Evolutionary conservation across 257 asterid species (phyloP).

Genomic region (Anisodus acutangulus): DNA sequence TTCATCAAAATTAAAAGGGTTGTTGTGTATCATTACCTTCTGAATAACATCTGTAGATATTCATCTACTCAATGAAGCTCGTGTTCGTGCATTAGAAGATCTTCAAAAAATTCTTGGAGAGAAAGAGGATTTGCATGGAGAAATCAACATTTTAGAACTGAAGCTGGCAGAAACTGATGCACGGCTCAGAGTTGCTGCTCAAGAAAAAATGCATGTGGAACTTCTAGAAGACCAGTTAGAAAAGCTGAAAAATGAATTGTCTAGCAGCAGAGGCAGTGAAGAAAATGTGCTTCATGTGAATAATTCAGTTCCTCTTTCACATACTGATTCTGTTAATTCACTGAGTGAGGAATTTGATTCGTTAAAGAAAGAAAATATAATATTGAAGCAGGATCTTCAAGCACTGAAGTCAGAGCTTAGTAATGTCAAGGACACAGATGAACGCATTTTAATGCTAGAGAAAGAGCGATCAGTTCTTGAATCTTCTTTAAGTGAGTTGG

Average conservation of each 20-base stretch:
- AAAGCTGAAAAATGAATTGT: slow-evolving; percentile 62
- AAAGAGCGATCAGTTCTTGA: slow-evolving; percentile 65
- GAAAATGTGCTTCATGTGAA: slow-evolving; percentile 42
- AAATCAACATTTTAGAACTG: slow-evolving; percentile 72
- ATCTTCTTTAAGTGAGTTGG: slow-evolving; percentile 70
- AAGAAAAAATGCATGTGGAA: slow-evolving; percentile 74
- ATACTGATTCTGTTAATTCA: slow-evolving; percentile 40
- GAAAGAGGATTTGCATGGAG: slow-evolving; percentile 83
- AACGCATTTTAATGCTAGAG: slow-evolving; percentile 66
- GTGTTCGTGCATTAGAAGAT: slow-evolving; percentile 73
- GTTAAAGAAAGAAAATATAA: slow-evolving; percentile 67
- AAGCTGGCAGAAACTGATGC: slow-evolving; percentile 92
- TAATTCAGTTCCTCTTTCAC: slow-evolving; percentile 43
- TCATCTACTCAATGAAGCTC: slow-evolving; percentile 85
- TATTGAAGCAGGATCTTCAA: slow-evolving; percentile 71
- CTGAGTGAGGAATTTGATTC: slow-evolving; percentile 61
- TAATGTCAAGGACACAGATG: slow-evolving; percentile 64
- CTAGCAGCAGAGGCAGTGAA: slow-evolving; percentile 50
- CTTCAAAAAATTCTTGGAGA: slow-evolving; percentile 67
- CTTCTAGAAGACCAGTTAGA: slow-evolving; percentile 76
- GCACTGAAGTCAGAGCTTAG: slow-evolving; percentile 61
- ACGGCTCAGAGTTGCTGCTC: slow-evolving; percentile 77
- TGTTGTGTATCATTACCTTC: slow-evolving; percentile 28
- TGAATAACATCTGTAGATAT: slow-evolving; percentile 56
- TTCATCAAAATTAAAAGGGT: slow-evolving; percentile 19